Conservation (phyloP, 768 basidiomycete species). For the Amanita fuliginea region DNA sequence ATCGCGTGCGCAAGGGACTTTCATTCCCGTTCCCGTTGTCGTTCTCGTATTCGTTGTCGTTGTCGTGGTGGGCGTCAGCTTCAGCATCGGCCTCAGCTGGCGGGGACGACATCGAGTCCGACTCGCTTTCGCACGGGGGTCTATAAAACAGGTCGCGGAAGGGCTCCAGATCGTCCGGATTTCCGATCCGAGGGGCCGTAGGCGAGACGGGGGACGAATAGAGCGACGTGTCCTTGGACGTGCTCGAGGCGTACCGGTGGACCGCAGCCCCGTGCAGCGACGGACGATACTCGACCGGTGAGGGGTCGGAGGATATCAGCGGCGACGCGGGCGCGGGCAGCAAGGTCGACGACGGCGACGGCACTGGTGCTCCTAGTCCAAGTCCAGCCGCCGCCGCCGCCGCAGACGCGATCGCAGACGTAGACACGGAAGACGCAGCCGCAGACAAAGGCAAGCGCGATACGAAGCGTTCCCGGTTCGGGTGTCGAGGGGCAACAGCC, state of each 20-base stretch:
- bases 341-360: too few relatives aligned
- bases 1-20: too few relatives aligned
- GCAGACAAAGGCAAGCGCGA: too few relatives aligned
- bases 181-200: slow-evolving; percentile 28
- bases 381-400: too few relatives aligned
- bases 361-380: too few relatives aligned
- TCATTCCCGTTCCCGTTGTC: too few relatives aligned
- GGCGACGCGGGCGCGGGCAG: not conserved
- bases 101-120: slow-evolving; percentile 16
- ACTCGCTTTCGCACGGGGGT: slow-evolving; percentile 22
- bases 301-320: not conserved
- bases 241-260: not conserved
- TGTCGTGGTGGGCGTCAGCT: too few relatives aligned
- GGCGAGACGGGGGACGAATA: not conserved
- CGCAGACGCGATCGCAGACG: too few relatives aligned
- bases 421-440: too few relatives aligned
- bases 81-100: not conserved
- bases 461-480: not conserved
- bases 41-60: too few relatives aligned
- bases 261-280: not conserved
- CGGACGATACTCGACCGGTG: not conserved
- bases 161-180: slow-evolving; percentile 56
- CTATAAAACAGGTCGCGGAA: slow-evolving; percentile 69
- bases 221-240: not conserved
- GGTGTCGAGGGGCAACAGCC: not conserved